Evolutionary conservation across 2,329 filamentous ascomycete genomes (phyloP), one percentile per base, ranked within the genome.

Genomic region (Aspergillus amoenus): DNA sequence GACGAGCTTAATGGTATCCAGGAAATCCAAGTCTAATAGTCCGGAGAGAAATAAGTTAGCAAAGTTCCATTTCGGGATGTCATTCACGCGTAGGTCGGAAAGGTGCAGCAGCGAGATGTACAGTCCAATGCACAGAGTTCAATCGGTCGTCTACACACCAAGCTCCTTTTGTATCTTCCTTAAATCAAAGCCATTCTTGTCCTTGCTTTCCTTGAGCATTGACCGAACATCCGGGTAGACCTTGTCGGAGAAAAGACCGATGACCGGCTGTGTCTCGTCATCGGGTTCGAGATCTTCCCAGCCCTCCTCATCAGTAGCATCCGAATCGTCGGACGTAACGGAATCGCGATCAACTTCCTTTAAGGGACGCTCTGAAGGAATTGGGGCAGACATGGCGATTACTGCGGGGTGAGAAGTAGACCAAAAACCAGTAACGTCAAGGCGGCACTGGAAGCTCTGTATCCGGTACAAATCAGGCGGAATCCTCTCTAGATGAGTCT

Each of bases 1-100:
- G 70, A 92, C 85, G 34, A 93, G 78, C 73, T 87, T 91, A 66
- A 93, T 84, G 58, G 82, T 84, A 27, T 85, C 88, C 58, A 91
- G 82, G 64, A 92, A 91, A 67, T 93, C 89, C 44, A 92, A 79
- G 21, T 77, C 81, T 69, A 85, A 72, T 21, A 54, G 52, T 51
- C 32, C n/a, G 55, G 40, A 60, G 57, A 62, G 58, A 46, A 32
- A 62, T 6, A 42, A n/a, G 61, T 66, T 58, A 66, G 59, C 54
- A 18, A 12, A 18, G 24, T 46, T 54, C 43, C 17, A 22, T n/a
- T 17, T 46, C 37, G 44, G 21, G 15, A 34, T 49, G 17, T 51
- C 30, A 49, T 49, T 43, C 50, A 42, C 61, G 52, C 27, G 46
- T 52, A 55, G 22, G 54, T 59, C 51, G 37, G 48, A 52, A 49